A percentile compares a stretch with the other conserved stretches of the same genome.
Conservation (phyloP, 352 stramenopile species). For the Pythium aristosporum region DNA sequence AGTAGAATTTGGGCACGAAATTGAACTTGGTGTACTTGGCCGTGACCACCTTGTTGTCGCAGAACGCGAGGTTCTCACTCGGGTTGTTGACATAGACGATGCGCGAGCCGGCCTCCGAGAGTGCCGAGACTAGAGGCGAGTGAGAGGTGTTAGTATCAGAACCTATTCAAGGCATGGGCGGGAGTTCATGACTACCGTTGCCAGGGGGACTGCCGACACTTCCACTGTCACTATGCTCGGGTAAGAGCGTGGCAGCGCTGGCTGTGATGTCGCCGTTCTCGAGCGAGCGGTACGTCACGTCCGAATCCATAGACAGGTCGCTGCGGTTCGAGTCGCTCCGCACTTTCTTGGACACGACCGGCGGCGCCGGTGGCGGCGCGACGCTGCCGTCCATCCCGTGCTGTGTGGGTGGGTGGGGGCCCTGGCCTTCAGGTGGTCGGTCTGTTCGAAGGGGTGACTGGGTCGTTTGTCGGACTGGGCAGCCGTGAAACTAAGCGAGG, state of each 20-base stretch:
- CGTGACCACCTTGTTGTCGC: constrained; percentile 80
- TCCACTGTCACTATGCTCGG: background rate
- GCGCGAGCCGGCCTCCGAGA: constrained; percentile 50
- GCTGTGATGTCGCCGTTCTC: constrained; percentile 38
- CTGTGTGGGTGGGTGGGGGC: too few species aligned
- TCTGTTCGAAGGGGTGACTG: background rate
- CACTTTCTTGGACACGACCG: constrained; percentile 6
- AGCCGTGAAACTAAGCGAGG: background rate
- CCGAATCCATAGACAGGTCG: constrained; percentile 42
- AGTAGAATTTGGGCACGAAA: constrained; percentile 86
- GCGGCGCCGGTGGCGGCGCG: constrained; percentile 9
- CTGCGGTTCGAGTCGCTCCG: constrained; percentile 37
- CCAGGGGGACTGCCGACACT: background rate
- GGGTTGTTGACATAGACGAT: constrained; percentile 77
- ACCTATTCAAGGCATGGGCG: background rate
- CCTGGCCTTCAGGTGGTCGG: background rate
- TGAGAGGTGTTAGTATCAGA: background rate
- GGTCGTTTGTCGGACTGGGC: background rate
- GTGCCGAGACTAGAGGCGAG: constrained; percentile 13
- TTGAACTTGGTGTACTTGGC: constrained; percentile 88
- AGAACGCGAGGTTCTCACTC: constrained; percentile 62
- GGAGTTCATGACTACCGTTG: background rate
- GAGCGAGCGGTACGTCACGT: constrained; percentile 45
- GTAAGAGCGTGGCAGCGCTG: constrained; percentile 14
- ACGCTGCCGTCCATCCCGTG: constrained; percentile 18